Conservation (phyloP, 768 basidiomycete species). For the Naganishia kalamii region DNA sequence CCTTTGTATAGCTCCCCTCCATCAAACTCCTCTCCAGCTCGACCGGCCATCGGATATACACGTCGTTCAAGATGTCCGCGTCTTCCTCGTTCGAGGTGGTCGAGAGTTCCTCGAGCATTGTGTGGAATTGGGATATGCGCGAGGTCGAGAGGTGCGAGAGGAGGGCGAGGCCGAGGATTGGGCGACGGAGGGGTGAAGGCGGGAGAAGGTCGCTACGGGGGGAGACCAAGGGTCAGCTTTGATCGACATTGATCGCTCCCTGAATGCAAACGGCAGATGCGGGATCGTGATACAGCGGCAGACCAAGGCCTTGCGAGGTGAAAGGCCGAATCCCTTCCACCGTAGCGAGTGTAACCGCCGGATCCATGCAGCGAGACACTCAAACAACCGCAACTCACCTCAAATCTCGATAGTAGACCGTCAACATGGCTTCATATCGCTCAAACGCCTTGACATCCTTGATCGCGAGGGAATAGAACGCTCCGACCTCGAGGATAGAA, state of each 20-base stretch:
- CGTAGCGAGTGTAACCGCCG: background rate
- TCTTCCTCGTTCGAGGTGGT: slow-evolving; percentile 22
- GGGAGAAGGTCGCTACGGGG: slow-evolving; percentile 61
- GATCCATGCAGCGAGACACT: background rate
- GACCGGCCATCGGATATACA: slow-evolving; percentile 42
- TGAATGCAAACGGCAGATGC: no score
- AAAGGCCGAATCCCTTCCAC: no score
- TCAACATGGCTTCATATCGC: slow-evolving; percentile 85
- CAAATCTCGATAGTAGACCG: slow-evolving; percentile 82
- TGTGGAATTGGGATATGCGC: slow-evolving; percentile 96
- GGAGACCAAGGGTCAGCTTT: background rate
- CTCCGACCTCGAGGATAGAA: slow-evolving; percentile 91
- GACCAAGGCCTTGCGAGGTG: background rate
- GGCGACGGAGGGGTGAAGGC: slow-evolving; percentile 75
- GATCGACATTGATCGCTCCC: background rate
- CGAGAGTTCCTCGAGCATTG: slow-evolving; percentile 79
- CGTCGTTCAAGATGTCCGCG: slow-evolving; percentile 40
- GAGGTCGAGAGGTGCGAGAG: slow-evolving; percentile 83
- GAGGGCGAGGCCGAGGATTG: slow-evolving; percentile 86
- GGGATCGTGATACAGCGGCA: no score
- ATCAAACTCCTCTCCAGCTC: slow-evolving; percentile 82
- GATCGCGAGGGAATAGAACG: slow-evolving; percentile 83
- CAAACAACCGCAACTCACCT: slow-evolving; percentile 50
- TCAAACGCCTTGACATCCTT: slow-evolving; percentile 88
- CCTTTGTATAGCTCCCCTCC: slow-evolving; percentile 97